Conservation (phyloP, 1,284 basidiomycete genomes). For the Cerioporus squamosus region DNA sequence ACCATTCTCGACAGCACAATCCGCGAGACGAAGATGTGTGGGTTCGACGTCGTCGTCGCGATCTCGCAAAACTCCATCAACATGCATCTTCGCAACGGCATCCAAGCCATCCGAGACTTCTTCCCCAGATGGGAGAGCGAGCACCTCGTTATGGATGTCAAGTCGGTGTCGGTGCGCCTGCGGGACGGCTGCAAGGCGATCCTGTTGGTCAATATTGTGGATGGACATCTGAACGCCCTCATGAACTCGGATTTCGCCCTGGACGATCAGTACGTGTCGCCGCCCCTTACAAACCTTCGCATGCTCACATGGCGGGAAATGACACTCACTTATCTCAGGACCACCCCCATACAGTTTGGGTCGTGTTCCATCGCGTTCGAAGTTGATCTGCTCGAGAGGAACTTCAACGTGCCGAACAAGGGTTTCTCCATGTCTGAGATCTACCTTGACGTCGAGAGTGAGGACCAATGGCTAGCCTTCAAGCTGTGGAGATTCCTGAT, state of each 20-base stretch:
- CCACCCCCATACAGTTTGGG: too few species aligned
- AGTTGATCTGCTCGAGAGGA: background rate
- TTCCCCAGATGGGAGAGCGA: slow-evolving; percentile 26
- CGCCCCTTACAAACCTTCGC: too few species aligned
- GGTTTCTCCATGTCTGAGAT: background rate
- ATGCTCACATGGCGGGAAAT: too few species aligned
- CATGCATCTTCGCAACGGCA: slow-evolving; percentile 25
- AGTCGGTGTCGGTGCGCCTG: slow-evolving; percentile 28
- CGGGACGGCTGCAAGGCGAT: slow-evolving; percentile 3
- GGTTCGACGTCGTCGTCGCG: slow-evolving; percentile 38
- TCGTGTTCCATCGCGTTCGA: background rate
- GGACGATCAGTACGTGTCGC: too few species aligned
- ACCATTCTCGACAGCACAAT: slow-evolving; percentile 26
- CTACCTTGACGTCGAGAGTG: background rate
- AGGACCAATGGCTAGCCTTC: too few species aligned
- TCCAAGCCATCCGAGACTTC: slow-evolving; percentile 13
- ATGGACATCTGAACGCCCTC: background rate
- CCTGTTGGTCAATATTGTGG: background rate
- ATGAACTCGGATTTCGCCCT: background rate
- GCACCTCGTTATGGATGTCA: slow-evolving; percentile 26
- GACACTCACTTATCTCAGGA: too few species aligned
- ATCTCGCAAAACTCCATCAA: slow-evolving; percentile 38
- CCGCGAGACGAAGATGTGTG: slow-evolving; percentile 28
- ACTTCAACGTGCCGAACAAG: background rate
- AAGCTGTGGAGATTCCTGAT: background rate